Evolutionary conservation across 2,329 filamentous ascomycete genomes (phyloP).

Genomic region (Colletotrichum coccodes): DNA sequence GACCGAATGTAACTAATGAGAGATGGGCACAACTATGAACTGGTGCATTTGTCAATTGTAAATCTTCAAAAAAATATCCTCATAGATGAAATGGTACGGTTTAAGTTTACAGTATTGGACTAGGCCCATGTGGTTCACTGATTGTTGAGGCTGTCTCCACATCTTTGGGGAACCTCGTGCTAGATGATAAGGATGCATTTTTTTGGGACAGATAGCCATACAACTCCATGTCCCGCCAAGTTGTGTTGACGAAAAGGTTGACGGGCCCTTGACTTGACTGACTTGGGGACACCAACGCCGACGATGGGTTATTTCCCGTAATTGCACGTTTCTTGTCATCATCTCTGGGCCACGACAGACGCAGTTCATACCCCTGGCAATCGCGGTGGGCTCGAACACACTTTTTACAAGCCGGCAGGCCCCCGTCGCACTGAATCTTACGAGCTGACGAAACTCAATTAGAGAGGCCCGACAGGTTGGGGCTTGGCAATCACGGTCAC

Average conservation of each 20-base stretch:
- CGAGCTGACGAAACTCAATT: background rate
- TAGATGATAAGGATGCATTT: background rate
- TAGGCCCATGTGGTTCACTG: background rate
- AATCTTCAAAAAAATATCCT: background rate
- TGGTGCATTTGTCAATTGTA: background rate
- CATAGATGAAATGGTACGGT: background rate
- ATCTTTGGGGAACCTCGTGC: background rate
- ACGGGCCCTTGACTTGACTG: fast-evolving
- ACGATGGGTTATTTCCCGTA: background rate
- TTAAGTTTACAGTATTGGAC: slow-evolving; percentile 8
- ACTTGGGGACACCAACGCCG: too few species aligned
- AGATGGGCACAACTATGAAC: slow-evolving; percentile 2
- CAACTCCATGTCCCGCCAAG: background rate
- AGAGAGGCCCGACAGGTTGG: too few species aligned
- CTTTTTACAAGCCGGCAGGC: background rate
- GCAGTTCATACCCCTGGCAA: slow-evolving; percentile 2
- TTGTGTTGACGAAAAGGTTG: background rate
- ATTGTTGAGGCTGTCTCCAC: background rate
- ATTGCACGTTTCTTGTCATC: slow-evolving; percentile 5
- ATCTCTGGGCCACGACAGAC: slow-evolving; percentile 9
- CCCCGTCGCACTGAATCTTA: slow-evolving; percentile 2
- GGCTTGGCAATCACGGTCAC: too few species aligned
- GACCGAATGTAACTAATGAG: slow-evolving; percentile 1
- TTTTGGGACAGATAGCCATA: background rate
- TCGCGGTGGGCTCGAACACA: background rate